A percentile compares a stretch with the other conserved stretches of the same genome.
Conservation (phyloP, 73 alveolate species). For the Tetrahymena thermophila region DNA sequence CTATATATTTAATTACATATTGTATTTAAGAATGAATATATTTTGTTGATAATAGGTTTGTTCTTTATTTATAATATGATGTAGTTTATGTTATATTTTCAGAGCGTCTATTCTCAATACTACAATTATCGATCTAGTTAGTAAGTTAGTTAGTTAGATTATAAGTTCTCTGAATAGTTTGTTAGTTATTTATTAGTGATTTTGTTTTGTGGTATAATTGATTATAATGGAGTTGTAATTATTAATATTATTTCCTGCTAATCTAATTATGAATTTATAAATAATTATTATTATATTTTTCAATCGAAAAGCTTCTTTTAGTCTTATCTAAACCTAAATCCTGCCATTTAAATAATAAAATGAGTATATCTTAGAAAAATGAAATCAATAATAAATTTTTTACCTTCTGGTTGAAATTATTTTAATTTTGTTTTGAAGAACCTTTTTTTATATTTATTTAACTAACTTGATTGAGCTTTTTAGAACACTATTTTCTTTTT, state of each 20-base stretch:
- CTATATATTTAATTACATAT: background rate
- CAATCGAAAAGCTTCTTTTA: background rate
- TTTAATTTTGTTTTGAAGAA: background rate
- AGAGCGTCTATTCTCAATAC: background rate
- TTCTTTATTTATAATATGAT: background rate
- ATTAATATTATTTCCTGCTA: too few species aligned
- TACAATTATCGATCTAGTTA: background rate
- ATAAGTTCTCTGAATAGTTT: background rate
- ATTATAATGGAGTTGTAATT: background rate
- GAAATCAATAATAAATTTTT: too few species aligned
- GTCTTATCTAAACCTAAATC: background rate
- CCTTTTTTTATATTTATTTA: background rate
- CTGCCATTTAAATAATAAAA: background rate
- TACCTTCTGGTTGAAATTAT: background rate
- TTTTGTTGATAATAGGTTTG: background rate
- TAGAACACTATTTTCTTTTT: background rate
- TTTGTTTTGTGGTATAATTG: background rate
- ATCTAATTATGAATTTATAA: too few species aligned
- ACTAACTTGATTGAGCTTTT: background rate
- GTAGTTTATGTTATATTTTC: background rate
- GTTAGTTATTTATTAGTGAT: background rate
- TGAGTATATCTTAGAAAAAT: background rate
- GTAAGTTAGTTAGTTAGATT: background rate
- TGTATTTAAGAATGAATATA: background rate
- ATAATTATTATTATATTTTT: too few species aligned